Conservation (phyloP, 1,139 yeast species). For the Pneumocystis sp. region DNA sequence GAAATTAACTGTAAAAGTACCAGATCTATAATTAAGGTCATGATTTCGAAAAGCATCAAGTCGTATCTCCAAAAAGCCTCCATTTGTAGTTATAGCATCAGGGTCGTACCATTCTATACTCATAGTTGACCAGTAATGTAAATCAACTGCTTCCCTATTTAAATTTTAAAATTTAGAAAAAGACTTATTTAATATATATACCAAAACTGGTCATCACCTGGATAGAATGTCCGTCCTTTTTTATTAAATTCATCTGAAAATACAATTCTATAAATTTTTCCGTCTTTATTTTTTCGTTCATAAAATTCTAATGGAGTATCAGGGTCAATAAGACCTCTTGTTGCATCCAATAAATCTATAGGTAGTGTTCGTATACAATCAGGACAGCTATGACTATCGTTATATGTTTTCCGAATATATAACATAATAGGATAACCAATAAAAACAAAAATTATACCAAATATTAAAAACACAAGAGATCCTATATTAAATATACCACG, state of each 20-base stretch:
- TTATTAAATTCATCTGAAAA: slow-evolving; percentile 75
- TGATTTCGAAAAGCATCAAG: slow-evolving; percentile 65
- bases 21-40: slow-evolving; percentile 53
- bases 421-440: slow-evolving; percentile 11
- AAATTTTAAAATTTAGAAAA: background rate
- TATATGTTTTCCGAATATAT: slow-evolving; percentile 9
- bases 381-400: slow-evolving; percentile 1
- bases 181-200: background rate
- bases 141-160: slow-evolving; percentile 41
- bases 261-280: slow-evolving; percentile 53
- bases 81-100: slow-evolving; percentile 54
- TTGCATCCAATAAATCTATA: slow-evolving; percentile 37
- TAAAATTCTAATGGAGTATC: slow-evolving; percentile 55
- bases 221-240: slow-evolving; percentile 70
- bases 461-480: slow-evolving; percentile 6
- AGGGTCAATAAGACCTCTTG: slow-evolving; percentile 53
- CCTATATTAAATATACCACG: slow-evolving; percentile 10
- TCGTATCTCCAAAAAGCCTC: slow-evolving; percentile 50
- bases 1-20: background rate
- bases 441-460: slow-evolving; percentile 9
- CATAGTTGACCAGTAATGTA: slow-evolving; percentile 63
- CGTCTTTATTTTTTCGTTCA: slow-evolving; percentile 35
- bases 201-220: slow-evolving; percentile 75
- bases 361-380: slow-evolving; percentile 21
- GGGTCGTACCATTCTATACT: slow-evolving; percentile 87